Evolutionary conservation across 2,329 filamentous ascomycete species (phyloP), one percentile per base, ranked within the genome.

Genomic region (Aspergillus brunneoviolaceus): DNA sequence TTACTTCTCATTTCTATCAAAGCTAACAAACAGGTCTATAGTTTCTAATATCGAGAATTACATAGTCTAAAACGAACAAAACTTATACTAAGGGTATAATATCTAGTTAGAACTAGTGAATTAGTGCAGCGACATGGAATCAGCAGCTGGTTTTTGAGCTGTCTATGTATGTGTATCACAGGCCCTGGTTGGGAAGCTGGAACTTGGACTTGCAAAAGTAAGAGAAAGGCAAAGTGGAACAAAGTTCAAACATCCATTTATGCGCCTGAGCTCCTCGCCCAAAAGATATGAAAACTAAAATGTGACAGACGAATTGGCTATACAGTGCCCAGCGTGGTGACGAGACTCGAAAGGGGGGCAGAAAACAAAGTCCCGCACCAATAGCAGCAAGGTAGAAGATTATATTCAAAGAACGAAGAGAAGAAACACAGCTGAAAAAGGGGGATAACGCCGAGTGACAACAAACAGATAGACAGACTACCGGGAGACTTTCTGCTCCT

Each of bases 401-500:
- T 63, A 55, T 57, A 62, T 57, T 50, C 25, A 54, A 59, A 19
- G n/a, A 45, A n/a, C 3, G 29, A 53, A 52, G 53, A 35, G 2
- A 35, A 29, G 27, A 10, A 49, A 59, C 12, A 51, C 54, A 53
- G 52, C 59, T 16, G 2, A 25, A 52, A 11, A 59, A 45, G 7
- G 25, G 16, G 33, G 23, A 23, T 23, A 54, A 48, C 33, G 33
- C 33, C 33, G 51, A 16, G 49, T 45, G 42, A 49, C 33, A 50
- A 59, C 60, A 55, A 51, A 49, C 29, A 31, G 58, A 50, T 39
- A 11, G 49, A 51, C 56, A 50, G 11, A 49, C 68, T 70, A 77
- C 59, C 75, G 75, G 62, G 82, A 80, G 60, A 80, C 79, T 81
- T 90, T 95, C 84, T 94, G 93, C 23, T 91, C 89, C 70, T 97